Percentiles rank a stretch among this genome's conserved stretches.
These are phyloP conservation scores for Euphorbia tirucalli DNA, from an alignment of 345 rosid genomes.

Conservation along the genomic window DNA sequence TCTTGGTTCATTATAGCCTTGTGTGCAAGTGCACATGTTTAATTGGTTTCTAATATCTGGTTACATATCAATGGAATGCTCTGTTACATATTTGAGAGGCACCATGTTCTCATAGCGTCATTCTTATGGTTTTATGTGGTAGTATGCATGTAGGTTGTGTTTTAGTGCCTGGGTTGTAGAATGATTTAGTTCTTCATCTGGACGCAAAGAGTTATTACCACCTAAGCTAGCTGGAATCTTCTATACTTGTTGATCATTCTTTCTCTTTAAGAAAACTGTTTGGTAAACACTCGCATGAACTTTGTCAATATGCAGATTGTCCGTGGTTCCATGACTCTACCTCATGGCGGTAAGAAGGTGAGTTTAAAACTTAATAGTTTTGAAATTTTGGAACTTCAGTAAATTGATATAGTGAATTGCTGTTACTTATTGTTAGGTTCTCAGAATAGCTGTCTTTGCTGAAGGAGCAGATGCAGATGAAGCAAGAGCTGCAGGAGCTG, in stretches of 20 bases:
- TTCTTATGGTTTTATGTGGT: neutral
- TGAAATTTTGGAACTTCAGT: neutral
- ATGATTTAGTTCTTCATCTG: neutral
- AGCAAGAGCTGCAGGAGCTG: slow-evolving; percentile 96
- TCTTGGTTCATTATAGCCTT: neutral
- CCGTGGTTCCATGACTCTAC: slow-evolving; percentile 83
- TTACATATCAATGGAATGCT: neutral
- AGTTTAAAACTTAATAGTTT: slow-evolving; percentile 7
- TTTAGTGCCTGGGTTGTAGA: neutral
- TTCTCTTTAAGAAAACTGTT: neutral
- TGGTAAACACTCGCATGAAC: neutral
- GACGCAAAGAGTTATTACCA: neutral
- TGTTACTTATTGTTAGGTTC: slow-evolving; percentile 52
- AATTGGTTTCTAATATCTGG: neutral
- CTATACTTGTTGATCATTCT: neutral
- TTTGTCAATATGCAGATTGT: slow-evolving; percentile 61
- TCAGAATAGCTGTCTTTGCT: slow-evolving; percentile 86
- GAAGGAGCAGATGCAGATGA: slow-evolving; percentile 96
- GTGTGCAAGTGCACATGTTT: neutral
- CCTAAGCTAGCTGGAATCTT: neutral
- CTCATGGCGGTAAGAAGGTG: slow-evolving; percentile 91
- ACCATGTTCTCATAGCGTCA: neutral
- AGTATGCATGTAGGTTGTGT: neutral
- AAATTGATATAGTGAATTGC: neutral
- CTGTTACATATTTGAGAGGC: neutral